A percentile compares a stretch with the other conserved stretches of the same genome.
phyloP scores from a whole-genome alignment of 352 stramenopile genomes.

The Aphanomyces stellatus region DNA sequence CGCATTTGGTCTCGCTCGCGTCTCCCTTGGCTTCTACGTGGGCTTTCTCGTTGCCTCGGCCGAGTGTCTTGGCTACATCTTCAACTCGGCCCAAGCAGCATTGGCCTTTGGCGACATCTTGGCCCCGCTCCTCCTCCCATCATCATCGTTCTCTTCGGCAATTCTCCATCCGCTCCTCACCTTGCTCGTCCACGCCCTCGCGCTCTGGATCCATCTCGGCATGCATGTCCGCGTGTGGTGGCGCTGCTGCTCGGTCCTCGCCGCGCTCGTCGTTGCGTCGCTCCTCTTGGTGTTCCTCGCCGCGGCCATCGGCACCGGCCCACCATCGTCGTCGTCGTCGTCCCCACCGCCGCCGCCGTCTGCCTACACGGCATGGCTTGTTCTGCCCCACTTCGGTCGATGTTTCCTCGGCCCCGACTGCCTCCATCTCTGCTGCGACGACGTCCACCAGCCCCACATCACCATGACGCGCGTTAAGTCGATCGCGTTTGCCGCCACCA shows the following conservation, averaged over 20 bases:
- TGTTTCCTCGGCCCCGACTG: background rate
- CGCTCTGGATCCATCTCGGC: too few species aligned
- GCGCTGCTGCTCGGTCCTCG: too few species aligned
- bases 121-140: background rate
- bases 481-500: background rate
- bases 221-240: too few species aligned
- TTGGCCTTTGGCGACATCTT: background rate
- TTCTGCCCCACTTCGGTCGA: background rate
- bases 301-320: too few species aligned
- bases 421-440: conserved; percentile 2
- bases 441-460: background rate
- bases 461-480: background rate
- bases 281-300: too few species aligned
- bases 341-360: background rate
- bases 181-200: background rate
- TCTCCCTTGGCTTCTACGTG: background rate
- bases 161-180: background rate
- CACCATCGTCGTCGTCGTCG: background rate
- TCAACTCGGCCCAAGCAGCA: background rate
- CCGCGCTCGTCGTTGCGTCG: too few species aligned
- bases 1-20: conserved; percentile 1
- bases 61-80: background rate
- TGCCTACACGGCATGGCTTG: background rate
- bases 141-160: background rate
- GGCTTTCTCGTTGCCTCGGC: background rate